Evolutionary conservation across 306 rosid genomes (phyloP), one percentile per base, ranked within the genome.

Genomic region (Hylodesmum podocarpum): DNA sequence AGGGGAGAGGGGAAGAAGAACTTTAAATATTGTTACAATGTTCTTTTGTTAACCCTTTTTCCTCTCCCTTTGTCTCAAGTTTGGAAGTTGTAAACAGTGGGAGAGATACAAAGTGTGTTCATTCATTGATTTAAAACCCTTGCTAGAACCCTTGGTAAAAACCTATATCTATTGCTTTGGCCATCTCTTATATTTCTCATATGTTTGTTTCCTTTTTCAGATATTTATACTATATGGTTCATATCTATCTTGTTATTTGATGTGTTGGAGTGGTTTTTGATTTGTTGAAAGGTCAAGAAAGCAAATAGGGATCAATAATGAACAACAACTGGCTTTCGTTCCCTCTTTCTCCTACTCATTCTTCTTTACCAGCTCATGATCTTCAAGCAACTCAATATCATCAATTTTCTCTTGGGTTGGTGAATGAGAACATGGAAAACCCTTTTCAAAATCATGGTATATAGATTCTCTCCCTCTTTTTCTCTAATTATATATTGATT

Each of bases 281-380:
- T 84, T 80, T 66, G 7, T 70, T 66, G 78, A 58, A 78, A 53
- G 51, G 36, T 28, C 37, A 57, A 54, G 22, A 3, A 31, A 61
- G 46, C 25, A 5, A 27, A 29, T 28, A 81, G 87, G 86, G 89
- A 65, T 87, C 96, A 58, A 89, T 89, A 58, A 89, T 89, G 93
- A 92, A 95, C 75, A 95, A 95, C 86, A 95, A 92, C 90, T 95
- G 99, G 97, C 97, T 95, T 46, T 92, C 99, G 1, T 95, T 90
- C 81, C 99, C 99, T 51, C 93, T 92, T 67, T 90, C 96, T 27
- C 97, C 97, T 8, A 80, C 92, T 71, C 88, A 89, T 75, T 84
- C 99, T 78, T 87, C 98, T 2, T 65, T 90, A 50, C 91, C 97
- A 8, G 19, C 93, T 34, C 89, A 91, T 74, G 80, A 77, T 66